phyloP scores from a whole-genome alignment of 345 rosid genomes.

The Gossypium australe region DNA sequence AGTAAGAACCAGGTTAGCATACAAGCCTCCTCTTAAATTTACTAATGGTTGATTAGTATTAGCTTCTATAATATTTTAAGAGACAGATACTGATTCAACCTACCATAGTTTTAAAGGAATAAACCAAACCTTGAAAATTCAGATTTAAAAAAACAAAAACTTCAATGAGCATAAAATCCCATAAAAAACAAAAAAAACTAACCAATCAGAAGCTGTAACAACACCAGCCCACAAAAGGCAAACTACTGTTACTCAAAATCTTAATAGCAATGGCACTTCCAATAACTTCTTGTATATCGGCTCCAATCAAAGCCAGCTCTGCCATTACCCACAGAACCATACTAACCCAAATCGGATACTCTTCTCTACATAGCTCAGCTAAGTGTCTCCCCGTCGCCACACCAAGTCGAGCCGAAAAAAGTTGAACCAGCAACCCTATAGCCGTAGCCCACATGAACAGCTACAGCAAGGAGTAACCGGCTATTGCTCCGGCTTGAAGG shows the following conservation, averaged over 20 bases:
- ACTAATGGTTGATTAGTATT: not conserved
- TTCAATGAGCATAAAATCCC: not conserved
- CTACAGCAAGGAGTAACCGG: conserved; percentile 91
- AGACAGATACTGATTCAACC: not conserved
- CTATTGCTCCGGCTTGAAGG: conserved; percentile 91
- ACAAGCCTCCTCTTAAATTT: too few species aligned
- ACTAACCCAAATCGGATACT: conserved; percentile 84
- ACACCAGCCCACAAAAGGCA: conserved; percentile 91
- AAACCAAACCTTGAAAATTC: not conserved
- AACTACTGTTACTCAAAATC: conserved; percentile 68
- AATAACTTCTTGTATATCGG: conserved; percentile 93
- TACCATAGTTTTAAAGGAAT: not conserved
- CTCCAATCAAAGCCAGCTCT: conserved; percentile 82
- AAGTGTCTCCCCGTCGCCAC: conserved; percentile 88
- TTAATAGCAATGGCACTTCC: conserved; percentile 90
- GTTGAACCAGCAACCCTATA: conserved; percentile 87
- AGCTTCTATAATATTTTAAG: not conserved
- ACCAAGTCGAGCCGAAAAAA: conserved; percentile 80
- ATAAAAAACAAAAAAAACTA: conserved; percentile 13
- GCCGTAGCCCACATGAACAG: conserved; percentile 93
- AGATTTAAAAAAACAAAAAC: not conserved
- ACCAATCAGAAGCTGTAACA: conserved; percentile 93
- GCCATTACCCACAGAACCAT: conserved; percentile 84
- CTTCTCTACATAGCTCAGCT: conserved; percentile 89
- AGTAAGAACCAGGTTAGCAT: too few species aligned